A percentile compares a stretch with the other conserved stretches of the same genome.
These are phyloP conservation scores for Ajuga reptans DNA, from an alignment of 305 asterid species.

Conservation along the genomic window DNA sequence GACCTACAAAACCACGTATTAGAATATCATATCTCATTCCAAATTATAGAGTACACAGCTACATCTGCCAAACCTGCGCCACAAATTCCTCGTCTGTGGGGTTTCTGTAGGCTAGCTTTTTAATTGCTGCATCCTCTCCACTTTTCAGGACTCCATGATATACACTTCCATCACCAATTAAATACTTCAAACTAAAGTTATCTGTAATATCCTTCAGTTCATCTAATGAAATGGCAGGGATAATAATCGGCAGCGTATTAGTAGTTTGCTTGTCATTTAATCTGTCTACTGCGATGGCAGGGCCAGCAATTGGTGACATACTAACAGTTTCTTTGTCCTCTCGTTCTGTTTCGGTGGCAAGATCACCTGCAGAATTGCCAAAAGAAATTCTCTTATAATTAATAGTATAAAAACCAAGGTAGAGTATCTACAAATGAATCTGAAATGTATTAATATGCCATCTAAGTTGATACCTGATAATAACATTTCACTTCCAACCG, in stretches of 20 bases:
- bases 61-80: too few relatives aligned
- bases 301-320: too few relatives aligned
- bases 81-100: too few relatives aligned
- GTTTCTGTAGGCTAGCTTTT: neutral
- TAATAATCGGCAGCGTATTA: neutral
- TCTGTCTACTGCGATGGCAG: slow-evolving; percentile 3
- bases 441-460: neutral
- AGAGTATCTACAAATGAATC: neutral
- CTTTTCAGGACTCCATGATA: too few relatives aligned
- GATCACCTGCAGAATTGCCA: slow-evolving; percentile 23
- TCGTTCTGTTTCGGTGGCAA: neutral
- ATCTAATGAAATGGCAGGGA: slow-evolving; percentile 4
- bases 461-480: slow-evolving; percentile 12
- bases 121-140: too few relatives aligned
- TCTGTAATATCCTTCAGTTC: neutral
- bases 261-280: slow-evolving; percentile 32
- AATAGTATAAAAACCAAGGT: neutral
- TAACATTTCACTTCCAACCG: slow-evolving; percentile 2
- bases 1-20: too few relatives aligned
- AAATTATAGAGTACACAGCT: too few relatives aligned
- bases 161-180: too few relatives aligned
- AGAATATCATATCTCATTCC: too few relatives aligned
- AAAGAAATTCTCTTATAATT: neutral
- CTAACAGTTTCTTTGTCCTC: neutral
- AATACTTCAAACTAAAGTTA: too few relatives aligned